Conservation (phyloP, 768 basidiomycete species). For the Auriculariales sp. region DNA sequence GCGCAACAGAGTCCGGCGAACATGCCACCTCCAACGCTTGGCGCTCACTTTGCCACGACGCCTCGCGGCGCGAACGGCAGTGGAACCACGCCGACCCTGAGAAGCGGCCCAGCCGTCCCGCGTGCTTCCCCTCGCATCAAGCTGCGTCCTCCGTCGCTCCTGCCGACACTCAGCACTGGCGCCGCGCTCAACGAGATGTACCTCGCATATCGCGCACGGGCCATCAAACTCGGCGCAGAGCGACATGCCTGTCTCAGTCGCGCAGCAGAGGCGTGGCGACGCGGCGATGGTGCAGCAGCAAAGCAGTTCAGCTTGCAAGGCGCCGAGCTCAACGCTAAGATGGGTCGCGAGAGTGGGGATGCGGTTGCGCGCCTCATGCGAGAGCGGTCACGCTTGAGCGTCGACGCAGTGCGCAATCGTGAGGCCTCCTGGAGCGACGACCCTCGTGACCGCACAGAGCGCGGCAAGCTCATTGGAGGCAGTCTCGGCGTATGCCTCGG, state of each 20-base stretch:
- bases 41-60: slow-evolving; percentile 33
- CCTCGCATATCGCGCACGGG: slow-evolving; percentile 76
- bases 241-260: slow-evolving; percentile 88
- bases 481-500: slow-evolving; percentile 81
- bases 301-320: slow-evolving; percentile 91
- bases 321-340: slow-evolving; percentile 83
- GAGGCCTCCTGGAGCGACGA: slow-evolving; percentile 76
- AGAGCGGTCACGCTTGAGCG: slow-evolving; percentile 62
- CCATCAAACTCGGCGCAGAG: slow-evolving; percentile 83
- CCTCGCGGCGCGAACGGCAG: slow-evolving; percentile 4
- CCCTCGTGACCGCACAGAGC: slow-evolving; percentile 53
- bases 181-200: slow-evolving; percentile 67
- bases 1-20: slow-evolving; percentile 6
- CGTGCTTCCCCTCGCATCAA: slow-evolving; percentile 75
- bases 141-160: slow-evolving; percentile 62
- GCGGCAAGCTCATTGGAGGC: slow-evolving; percentile 65
- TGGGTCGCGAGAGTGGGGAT: slow-evolving; percentile 71
- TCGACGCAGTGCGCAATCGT: slow-evolving; percentile 57
- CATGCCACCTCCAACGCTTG: slow-evolving; percentile 42
- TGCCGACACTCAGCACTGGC: slow-evolving; percentile 85
- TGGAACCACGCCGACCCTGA: slow-evolving; percentile 1
- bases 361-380: slow-evolving; percentile 77
- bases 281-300: slow-evolving; percentile 90
- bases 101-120: slow-evolving; percentile 28
- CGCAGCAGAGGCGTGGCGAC: slow-evolving; percentile 91